phyloP scores from a whole-genome alignment of 257 asterid genomes.

The Forsythia suspensa region DNA sequence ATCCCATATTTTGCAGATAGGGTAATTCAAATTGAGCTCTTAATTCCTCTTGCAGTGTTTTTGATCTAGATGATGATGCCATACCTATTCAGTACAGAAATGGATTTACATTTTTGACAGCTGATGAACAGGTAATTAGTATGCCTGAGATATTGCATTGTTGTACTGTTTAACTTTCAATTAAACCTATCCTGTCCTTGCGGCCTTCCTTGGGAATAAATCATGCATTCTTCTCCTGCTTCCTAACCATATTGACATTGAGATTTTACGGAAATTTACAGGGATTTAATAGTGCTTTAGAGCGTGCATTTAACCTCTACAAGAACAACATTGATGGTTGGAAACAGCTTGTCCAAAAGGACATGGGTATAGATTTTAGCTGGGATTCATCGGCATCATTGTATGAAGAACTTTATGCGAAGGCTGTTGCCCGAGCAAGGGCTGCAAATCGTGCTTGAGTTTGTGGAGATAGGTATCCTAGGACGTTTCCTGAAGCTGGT shows the following conservation, averaged over 20 bases:
- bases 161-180: neutral
- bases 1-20: neutral
- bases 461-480: neutral
- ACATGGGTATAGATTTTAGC: constrained; percentile 85
- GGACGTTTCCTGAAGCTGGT: constrained; percentile 16
- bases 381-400: constrained; percentile 83
- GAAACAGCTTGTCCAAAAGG: constrained; percentile 75
- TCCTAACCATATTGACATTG: neutral
- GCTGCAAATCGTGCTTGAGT: constrained; percentile 34
- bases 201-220: neutral
- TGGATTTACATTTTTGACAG: constrained; percentile 75
- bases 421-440: constrained; percentile 70
- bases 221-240: neutral
- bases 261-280: constrained; percentile 30
- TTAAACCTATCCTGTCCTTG: neutral
- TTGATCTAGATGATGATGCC: constrained; percentile 76
- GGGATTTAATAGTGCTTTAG: constrained; percentile 69
- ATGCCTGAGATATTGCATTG: constrained; percentile 1
- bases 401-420: constrained; percentile 82
- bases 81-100: constrained; percentile 79
- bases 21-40: constrained; percentile 17
- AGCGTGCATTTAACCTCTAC: constrained; percentile 71
- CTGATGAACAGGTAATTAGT: constrained; percentile 75
- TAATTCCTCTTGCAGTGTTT: constrained; percentile 64
- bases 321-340: constrained; percentile 54